These are phyloP conservation scores for Firmiana major DNA, from an alignment of 345 rosid genomes.

Conservation along the genomic window DNA sequence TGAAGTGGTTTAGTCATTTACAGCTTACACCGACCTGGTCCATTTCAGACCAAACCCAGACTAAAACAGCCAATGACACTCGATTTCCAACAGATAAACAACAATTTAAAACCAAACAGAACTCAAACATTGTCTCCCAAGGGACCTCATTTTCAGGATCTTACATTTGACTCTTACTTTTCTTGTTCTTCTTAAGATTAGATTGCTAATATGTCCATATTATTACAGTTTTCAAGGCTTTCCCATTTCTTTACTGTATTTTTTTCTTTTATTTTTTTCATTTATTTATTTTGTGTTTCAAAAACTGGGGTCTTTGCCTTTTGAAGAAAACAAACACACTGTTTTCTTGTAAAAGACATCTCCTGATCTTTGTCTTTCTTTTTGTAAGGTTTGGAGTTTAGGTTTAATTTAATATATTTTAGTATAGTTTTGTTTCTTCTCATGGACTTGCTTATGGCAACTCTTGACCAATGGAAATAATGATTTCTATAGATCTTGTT, in stretches of 20 bases:
- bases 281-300: background rate
- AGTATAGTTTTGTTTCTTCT: background rate
- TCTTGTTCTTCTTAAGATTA: too few relatives aligned
- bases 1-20: background rate
- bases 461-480: background rate
- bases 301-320: background rate
- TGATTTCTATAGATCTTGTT: background rate
- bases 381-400: background rate
- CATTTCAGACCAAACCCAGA: constrained; percentile 1
- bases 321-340: background rate
- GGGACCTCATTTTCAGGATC: constrained; percentile 16
- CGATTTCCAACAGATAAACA: background rate
- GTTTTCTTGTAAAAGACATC: background rate
- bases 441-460: background rate
- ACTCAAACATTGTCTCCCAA: constrained; percentile 5
- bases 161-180: constrained; percentile 13
- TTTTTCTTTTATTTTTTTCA: too few relatives aligned
- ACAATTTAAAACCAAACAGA: constrained; percentile 4
- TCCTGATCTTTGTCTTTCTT: background rate
- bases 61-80: background rate
- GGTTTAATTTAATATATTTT: background rate
- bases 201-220: background rate
- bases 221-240: constrained; percentile 7
- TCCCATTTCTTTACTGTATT: background rate
- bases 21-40: constrained; percentile 2